Evolutionary conservation across 192 early-diverging fungal species (phyloP).

Genomic region (Backusella psychrophila): DNA sequence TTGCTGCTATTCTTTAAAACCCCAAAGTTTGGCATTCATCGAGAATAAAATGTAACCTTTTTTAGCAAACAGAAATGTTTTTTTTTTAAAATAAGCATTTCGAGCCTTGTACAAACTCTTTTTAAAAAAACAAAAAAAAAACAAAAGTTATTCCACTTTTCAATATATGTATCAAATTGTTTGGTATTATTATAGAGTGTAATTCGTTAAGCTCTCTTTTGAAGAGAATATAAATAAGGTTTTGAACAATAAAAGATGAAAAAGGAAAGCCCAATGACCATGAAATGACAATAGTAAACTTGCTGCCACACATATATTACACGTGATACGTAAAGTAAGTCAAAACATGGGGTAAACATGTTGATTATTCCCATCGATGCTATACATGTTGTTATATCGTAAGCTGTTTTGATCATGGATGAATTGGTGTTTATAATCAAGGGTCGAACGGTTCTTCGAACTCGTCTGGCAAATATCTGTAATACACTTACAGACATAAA

Average conservation of each 20-base stretch:
- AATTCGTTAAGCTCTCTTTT: background rate
- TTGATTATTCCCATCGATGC: background rate
- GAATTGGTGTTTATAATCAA: background rate
- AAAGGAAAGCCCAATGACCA: constrained; percentile 1
- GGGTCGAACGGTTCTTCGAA: background rate
- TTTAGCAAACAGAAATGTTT: background rate
- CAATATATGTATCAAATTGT: background rate
- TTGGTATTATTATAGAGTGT: background rate
- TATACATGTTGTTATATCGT: background rate
- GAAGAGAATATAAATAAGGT: constrained; percentile 2
- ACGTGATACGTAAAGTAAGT: background rate
- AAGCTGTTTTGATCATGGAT: background rate
- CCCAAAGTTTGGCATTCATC: background rate
- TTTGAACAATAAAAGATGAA: background rate
- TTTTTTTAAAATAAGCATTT: too few species aligned
- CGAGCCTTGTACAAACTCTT: too few species aligned
- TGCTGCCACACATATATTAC: background rate
- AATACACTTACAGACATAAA: background rate
- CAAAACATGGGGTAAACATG: constrained; percentile 4
- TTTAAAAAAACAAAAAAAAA: background rate
- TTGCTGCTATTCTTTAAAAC: background rate
- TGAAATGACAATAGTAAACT: background rate
- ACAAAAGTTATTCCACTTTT: background rate
- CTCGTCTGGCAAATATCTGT: constrained; percentile 1
- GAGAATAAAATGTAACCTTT: background rate